Conservation (phyloP, 1,284 basidiomycete species). For the Pholiota adiposa region DNA sequence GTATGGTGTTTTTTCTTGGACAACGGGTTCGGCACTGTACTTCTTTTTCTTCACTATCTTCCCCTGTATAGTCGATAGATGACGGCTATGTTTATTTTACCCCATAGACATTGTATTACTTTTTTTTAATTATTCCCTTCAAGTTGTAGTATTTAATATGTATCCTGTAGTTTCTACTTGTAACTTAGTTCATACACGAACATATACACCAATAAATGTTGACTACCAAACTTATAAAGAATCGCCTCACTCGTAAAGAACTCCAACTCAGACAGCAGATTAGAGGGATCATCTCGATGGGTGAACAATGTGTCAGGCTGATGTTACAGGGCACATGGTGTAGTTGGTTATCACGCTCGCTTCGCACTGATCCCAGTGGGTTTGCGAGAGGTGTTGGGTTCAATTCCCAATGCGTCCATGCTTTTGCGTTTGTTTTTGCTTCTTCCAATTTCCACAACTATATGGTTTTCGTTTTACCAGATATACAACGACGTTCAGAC, state of each 20-base stretch:
- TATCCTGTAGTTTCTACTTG: not conserved
- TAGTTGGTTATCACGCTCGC: slow-evolving; percentile 37
- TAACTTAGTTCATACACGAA: no score
- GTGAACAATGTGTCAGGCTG: not conserved
- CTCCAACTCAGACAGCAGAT: not conserved
- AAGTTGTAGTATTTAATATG: not conserved
- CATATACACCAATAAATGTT: no score
- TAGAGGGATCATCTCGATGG: no score
- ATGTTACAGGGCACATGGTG: slow-evolving; percentile 14
- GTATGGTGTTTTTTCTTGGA: no score
- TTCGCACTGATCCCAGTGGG: slow-evolving; percentile 27
- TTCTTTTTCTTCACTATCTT: no score
- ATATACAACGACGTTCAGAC: no score
- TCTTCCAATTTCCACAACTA: no score
- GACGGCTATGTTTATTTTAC: not conserved
- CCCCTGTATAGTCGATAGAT: not conserved
- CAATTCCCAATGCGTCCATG: slow-evolving; percentile 11
- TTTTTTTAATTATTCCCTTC: not conserved
- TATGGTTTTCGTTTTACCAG: no score
- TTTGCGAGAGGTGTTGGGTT: slow-evolving; percentile 14
- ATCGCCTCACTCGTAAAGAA: not conserved
- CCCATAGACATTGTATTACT: not conserved
- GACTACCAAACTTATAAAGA: no score
- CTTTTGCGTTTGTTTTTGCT: not conserved
- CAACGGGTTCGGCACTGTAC: no score